A percentile compares a stretch with the other conserved stretches of the same genome.
Conservation (phyloP, 176 grass and related monocot species). For the Raddia guianensis region DNA sequence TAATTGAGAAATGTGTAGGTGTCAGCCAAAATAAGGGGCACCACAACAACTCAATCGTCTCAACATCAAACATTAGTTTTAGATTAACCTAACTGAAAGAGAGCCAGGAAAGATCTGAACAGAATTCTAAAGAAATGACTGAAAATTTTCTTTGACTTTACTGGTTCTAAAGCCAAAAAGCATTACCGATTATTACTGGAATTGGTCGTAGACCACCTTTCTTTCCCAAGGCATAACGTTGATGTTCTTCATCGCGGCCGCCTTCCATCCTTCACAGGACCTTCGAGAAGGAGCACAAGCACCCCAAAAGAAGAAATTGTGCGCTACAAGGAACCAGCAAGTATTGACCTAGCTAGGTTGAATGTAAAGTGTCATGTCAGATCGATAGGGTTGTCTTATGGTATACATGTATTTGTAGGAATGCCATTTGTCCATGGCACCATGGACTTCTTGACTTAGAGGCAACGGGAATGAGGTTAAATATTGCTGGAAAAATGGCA, state of each 20-base stretch:
- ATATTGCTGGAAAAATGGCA: background rate
- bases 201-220: conserved; percentile 27
- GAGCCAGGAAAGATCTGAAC: background rate
- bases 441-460: background rate
- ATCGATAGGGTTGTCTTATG: background rate
- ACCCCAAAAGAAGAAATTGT: background rate
- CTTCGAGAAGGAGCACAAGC: background rate
- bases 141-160: too few relatives aligned
- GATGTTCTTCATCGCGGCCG: background rate
- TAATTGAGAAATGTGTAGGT: background rate
- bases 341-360: background rate
- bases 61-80: background rate
- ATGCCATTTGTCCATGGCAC: conserved; percentile 2
- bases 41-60: background rate
- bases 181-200: conserved; percentile 39
- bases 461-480: background rate
- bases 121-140: too few relatives aligned
- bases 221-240: background rate
- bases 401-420: background rate
- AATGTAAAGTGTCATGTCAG: background rate
- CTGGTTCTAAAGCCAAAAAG: background rate
- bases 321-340: background rate
- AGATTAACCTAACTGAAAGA: background rate
- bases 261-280: conserved; percentile 16
- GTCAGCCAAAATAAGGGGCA: background rate